Base-by-base conservation (phyloP, 805 yeast genomes). In the Yarrowia alimentaria region DNA sequence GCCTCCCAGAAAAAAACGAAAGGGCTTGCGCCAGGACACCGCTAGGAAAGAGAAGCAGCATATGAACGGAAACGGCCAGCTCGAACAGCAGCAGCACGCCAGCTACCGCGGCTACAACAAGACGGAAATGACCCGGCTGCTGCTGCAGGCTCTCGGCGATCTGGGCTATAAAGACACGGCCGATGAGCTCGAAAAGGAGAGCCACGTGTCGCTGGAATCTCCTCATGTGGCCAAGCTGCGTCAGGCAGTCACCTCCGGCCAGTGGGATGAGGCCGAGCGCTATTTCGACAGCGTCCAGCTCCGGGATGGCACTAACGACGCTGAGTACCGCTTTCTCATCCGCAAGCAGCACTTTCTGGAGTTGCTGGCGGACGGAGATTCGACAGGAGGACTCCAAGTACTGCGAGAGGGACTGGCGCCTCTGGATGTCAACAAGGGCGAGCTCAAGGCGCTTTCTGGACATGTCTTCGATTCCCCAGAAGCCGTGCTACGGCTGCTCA, bases 131-230 rank as follows among this genome's bases (percentile, higher is more conserved):
- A 70, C 79, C 2, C 69, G 78, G 43, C 62, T 79, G 21, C 60
- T 79, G 31, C 71, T 78, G 28, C 80, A 78, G 56, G 64, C 79
- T 0, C 60, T 79, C 43, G 64, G 66, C 28, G 81, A 77, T 53
- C 55, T 79, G 53, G 81, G 81, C 4, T 77, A 73, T 57, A 52
- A 58, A 4, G 56, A 63, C 3, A 60, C 77, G 0, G 73, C 78
- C 0, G 54, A 61, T 3, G 49, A 56, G 3, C 61, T 79, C 31
- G 73, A 72, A 53, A 53, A 60, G 5, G 79, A 76, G 57, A 58
- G 67, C 6, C 55, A 57, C 14, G 58, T 56, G 20, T 42, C 59
- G 6, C 56, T 67, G 25, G 79, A 76, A 55, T 66, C 77, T 1
- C 67, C 69, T 6, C 65, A 64, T 4, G 74, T 77, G 21, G 68